A percentile compares a stretch with the other conserved stretches of the same genome.
Evolutionary conservation across 2,329 filamentous ascomycete genomes (phyloP).

Genomic region (Apiospora rasikravindrae): DNA sequence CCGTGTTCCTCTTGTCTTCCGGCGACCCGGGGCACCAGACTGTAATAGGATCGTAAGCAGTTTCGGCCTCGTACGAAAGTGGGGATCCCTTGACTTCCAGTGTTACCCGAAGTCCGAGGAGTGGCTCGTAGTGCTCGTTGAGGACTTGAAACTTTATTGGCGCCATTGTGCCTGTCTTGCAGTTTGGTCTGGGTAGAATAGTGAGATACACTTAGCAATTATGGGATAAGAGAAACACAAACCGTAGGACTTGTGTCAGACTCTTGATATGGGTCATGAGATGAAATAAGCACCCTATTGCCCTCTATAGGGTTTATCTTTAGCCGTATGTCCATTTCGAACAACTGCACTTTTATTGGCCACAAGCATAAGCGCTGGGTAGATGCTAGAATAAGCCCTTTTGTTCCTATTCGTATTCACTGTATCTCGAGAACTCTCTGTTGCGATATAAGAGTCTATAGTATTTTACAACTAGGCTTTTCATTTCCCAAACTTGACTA

Average conservation of each 20-base stretch:
- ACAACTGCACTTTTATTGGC: no score
- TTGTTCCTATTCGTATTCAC: neutral
- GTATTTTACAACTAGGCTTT: neutral
- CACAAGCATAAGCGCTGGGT: neutral
- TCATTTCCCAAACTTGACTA: no score
- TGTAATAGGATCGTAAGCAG: neutral
- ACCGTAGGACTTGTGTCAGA: neutral
- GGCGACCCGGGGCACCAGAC: neutral
- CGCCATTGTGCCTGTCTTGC: neutral
- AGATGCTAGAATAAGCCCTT: neutral
- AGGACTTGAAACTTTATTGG: neutral
- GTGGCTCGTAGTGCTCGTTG: neutral
- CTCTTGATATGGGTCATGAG: neutral
- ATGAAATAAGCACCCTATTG: neutral
- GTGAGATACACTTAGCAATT: neutral
- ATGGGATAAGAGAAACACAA: neutral
- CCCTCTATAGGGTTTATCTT: neutral
- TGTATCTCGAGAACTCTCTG: no score
- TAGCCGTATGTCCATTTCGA: neutral
- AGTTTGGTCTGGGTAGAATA: neutral
- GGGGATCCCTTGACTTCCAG: neutral
- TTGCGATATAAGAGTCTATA: neutral
- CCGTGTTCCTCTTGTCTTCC: neutral
- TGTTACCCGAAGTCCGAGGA: neutral
- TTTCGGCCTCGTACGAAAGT: conserved; percentile 2